Base-by-base conservation (phyloP, 2,329 filamentous ascomycete genomes). In the Cercospora sojina region DNA sequence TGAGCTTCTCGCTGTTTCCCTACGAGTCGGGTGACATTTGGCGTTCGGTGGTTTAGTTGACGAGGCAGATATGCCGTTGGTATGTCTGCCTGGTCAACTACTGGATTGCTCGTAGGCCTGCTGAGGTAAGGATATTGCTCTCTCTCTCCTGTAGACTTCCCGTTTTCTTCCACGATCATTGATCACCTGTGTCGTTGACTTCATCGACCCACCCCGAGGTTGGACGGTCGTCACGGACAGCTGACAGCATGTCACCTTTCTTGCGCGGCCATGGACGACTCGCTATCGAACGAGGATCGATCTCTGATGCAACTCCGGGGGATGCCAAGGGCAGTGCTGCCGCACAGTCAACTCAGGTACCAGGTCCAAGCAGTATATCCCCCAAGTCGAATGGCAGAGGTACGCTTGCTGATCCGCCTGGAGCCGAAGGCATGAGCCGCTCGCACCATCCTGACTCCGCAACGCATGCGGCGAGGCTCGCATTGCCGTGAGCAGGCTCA, bases 1-100 rank as follows among this genome's bases (percentile, higher is more conserved):
- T 23, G n/a, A 10, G 16, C 16, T 23, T 32, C 53, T 23, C 5
- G 53, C 25, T 35, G 31, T 55, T 31, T 38, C 35, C 27, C 27
- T 16, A 16, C 12, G 51, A 20, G 51, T 27, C 20, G 13, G 13
- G 51, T n/a, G 23, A 55, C 20, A 3, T 10, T 27, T 4, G 9
- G 51, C 27, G 25, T 57, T 49, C 41, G 38, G 58, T 60, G 20
- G 58, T 60, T 41, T 60, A 60, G 58, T 60, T 60, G 58, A 60
- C 58, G 16, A 60, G 58, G 58, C 58, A 43, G 57, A 29, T 60
- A 60, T 18, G 41, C 58, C 47, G 1, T 60, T 49, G 41, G 58
- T 47, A 8, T 49, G 16, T 60, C 38, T 43, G 58, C 58, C 20
- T 60, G 58, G 38, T 60, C 58, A 43, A 60, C 58, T 60, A 60